phyloP scores from a whole-genome alignment of 2,329 filamentous ascomycete genomes.

The Trichophaea hybrida region DNA sequence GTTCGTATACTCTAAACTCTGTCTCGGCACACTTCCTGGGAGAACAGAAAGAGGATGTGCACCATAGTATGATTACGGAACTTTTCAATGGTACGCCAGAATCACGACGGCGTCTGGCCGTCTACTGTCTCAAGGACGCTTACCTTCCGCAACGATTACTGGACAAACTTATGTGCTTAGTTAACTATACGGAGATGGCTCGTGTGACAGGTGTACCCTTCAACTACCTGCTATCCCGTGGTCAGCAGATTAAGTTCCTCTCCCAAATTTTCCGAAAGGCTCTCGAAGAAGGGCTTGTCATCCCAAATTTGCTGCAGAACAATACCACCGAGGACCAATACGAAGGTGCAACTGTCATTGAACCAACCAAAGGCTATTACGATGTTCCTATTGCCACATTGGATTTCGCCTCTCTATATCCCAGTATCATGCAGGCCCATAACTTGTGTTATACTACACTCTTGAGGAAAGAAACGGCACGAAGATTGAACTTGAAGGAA shows the following conservation, averaged over 20 bases:
- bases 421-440: conserved; percentile 97
- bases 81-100: conserved; percentile 93
- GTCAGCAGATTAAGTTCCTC: conserved; percentile 95
- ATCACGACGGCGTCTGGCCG: conserved; percentile 72
- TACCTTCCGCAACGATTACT: conserved; percentile 87
- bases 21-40: conserved; percentile 89
- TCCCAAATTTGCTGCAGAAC: conserved; percentile 63
- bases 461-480: conserved; percentile 61
- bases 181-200: conserved; percentile 99
- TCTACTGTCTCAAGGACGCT: conserved; percentile 96
- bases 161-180: conserved; percentile 95
- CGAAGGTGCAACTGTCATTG: conserved; percentile 94
- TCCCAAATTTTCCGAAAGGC: conserved; percentile 95
- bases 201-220: conserved; percentile 98
- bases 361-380: conserved; percentile 85
- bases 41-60: conserved; percentile 97
- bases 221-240: conserved; percentile 79
- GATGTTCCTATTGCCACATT: conserved; percentile 89
- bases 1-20: conserved; percentile 95
- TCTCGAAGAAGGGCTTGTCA: conserved; percentile 79
- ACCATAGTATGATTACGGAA: conserved; percentile 98
- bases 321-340: conserved; percentile 56
- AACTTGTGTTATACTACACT: conserved; percentile 96
- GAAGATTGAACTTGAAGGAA: conserved; percentile 62
- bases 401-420: conserved; percentile 96